Percentiles rank a stretch among this genome's conserved stretches.
Conservation (phyloP, 2,329 filamentous ascomycete genomes). For the Fusarium ambrosium region DNA sequence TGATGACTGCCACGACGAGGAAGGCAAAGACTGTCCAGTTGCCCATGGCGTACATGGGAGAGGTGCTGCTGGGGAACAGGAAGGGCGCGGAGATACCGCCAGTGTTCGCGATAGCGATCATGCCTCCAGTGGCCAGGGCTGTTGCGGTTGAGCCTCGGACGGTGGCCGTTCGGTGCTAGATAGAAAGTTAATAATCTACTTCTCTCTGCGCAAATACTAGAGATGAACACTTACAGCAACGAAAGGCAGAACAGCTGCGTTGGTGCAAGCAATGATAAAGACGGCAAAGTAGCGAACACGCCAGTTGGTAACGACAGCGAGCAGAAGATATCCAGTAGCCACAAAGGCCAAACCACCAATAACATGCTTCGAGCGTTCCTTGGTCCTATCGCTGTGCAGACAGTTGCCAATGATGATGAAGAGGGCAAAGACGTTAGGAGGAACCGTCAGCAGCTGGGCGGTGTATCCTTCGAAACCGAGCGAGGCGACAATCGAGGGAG, state of each 20-base stretch:
- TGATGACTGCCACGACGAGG: slow-evolving; percentile 42
- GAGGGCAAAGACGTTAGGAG: slow-evolving; percentile 54
- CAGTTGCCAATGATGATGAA: slow-evolving; percentile 51
- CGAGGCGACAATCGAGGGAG: slow-evolving; percentile 52
- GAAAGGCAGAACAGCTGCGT: slow-evolving; percentile 50
- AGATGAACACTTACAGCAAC: slow-evolving; percentile 46
- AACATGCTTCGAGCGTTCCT: slow-evolving; percentile 50
- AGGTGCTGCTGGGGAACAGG: slow-evolving; percentile 49
- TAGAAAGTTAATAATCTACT: slow-evolving; percentile 1
- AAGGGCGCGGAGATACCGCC: slow-evolving; percentile 53
- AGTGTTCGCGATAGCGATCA: slow-evolving; percentile 52
- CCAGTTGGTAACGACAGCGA: slow-evolving; percentile 49
- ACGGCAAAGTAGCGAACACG: slow-evolving; percentile 50
- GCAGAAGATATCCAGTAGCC: slow-evolving; percentile 47
- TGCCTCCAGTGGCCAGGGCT: slow-evolving; percentile 51
- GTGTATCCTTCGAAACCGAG: slow-evolving; percentile 51
- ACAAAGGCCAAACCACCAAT: slow-evolving; percentile 48
- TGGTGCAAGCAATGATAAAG: slow-evolving; percentile 52
- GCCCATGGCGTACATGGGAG: slow-evolving; percentile 52
- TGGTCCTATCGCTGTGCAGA: slow-evolving; percentile 50
- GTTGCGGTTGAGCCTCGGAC: slow-evolving; percentile 51
- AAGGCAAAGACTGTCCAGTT: slow-evolving; percentile 53
- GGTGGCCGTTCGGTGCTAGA: slow-evolving; percentile 51
- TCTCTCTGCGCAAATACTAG: fast-evolving
- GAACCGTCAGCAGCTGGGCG: slow-evolving; percentile 54